Conservation (phyloP, 2,329 filamentous ascomycete genomes). For the Phaeosphaeriaceae sp. region DNA sequence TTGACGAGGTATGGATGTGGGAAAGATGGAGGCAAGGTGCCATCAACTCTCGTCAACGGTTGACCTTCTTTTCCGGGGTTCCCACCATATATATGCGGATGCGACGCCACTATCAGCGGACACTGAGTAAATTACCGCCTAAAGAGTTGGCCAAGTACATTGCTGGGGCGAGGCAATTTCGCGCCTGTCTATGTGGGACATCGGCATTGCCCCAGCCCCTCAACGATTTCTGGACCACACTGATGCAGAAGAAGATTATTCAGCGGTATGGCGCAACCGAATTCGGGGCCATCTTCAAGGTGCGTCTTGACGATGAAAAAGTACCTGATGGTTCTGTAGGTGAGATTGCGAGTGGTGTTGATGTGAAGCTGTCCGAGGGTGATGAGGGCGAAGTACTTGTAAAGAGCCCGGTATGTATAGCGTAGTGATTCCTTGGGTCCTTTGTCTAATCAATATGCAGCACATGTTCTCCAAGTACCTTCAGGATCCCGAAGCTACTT, state of each 20-base stretch:
- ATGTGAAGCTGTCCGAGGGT: slow-evolving; percentile 51
- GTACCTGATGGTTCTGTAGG: slow-evolving; percentile 45
- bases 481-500: slow-evolving; percentile 53
- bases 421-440: background rate
- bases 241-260: slow-evolving; percentile 52
- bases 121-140: slow-evolving; percentile 36
- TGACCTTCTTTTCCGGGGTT: slow-evolving; percentile 47
- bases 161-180: slow-evolving; percentile 50
- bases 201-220: slow-evolving; percentile 58
- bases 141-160: slow-evolving; percentile 49
- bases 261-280: slow-evolving; percentile 55
- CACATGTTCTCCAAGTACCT: slow-evolving; percentile 52
- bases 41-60: slow-evolving; percentile 20
- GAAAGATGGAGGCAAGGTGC: slow-evolving; percentile 42
- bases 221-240: slow-evolving; percentile 57
- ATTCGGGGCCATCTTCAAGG: slow-evolving; percentile 53
- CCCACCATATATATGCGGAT: slow-evolving; percentile 49
- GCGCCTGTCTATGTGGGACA: slow-evolving; percentile 55
- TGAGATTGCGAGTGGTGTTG: slow-evolving; percentile 47
- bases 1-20: slow-evolving; percentile 47
- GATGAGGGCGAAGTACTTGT: slow-evolving; percentile 58
- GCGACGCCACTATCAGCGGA: slow-evolving; percentile 45
- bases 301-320: slow-evolving; percentile 41
- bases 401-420: slow-evolving; percentile 39
- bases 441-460: slow-evolving; percentile 15